Base-by-base conservation (phyloP, 106 monocot species). In the Dioscorea zingiberensis region DNA sequence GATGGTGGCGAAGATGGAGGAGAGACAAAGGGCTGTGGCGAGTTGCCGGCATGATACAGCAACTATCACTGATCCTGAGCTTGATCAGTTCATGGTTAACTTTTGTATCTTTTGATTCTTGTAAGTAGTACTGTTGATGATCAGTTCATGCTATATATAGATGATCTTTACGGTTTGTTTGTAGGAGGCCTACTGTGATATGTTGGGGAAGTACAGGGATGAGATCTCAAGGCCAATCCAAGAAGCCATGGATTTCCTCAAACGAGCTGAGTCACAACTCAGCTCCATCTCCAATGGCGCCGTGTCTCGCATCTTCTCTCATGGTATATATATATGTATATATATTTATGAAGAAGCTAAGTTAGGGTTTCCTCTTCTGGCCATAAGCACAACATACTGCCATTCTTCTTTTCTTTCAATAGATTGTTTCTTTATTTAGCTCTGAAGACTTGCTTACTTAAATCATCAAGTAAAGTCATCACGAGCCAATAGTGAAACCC, bases 81-180 rank as follows among this genome's bases (percentile, higher is more conserved):
- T 95, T 21, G 91, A 95, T 59, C 91, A 88, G 79, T 95, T 95
- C 79, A 95, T 95, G 95, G 94, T 94, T 16, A 21, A 16, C n/a
- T n/a, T n/a, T n/a, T n/a, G n/a, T n/a, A n/a, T n/a, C n/a, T n/a
- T n/a, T n/a, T n/a, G n/a, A n/a, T n/a, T n/a, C n/a, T n/a, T n/a
- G n/a, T n/a, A n/a, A n/a, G n/a, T n/a, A n/a, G n/a, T n/a, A n/a
- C n/a, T n/a, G n/a, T n/a, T n/a, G n/a, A n/a, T n/a, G n/a, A n/a
- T n/a, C n/a, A n/a, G n/a, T n/a, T n/a, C n/a, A n/a, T 45, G 21
- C 38, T 38, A 8, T 38, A 10, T 8, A 38, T 38, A 38, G 54
- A 12, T 5, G 24, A 7, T 15, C 16, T 55, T 59, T 15, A 29
- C 30, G n/a, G 25, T 62, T n/a, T 66, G 26, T 53, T 16, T 25